Percentiles rank a stretch among this genome's conserved stretches.
Evolutionary conservation across 345 rosid genomes (phyloP).

Genomic region (Zanthoxylum bungeanum): DNA sequence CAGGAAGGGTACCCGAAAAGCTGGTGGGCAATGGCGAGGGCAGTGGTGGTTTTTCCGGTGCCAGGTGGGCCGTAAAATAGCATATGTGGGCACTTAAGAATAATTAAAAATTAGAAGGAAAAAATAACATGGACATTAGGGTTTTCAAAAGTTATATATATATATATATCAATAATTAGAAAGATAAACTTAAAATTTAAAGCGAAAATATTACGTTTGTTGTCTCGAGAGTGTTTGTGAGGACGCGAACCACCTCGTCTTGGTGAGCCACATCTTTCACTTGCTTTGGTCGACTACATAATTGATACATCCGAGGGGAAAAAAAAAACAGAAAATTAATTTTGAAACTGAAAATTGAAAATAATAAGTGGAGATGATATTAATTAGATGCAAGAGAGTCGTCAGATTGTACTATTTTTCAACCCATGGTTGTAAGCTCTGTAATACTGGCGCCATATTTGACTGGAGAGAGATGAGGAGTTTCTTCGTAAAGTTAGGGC

Average conservation of each 20-base stretch:
- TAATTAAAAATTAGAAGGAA: neutral
- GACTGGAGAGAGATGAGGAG: neutral
- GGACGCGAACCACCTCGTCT: slow-evolving; percentile 97
- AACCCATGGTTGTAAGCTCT: slow-evolving; percentile 92
- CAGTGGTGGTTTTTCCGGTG: slow-evolving; percentile 95
- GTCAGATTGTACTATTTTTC: slow-evolving; percentile 65
- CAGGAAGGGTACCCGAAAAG: slow-evolving; percentile 62
- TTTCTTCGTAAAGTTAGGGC: neutral
- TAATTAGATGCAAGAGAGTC: neutral
- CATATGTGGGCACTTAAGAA: slow-evolving; percentile 85
- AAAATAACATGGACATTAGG: slow-evolving; percentile 23
- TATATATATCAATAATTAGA: neutral
- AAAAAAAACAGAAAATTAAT: neutral
- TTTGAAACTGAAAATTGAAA: too few species aligned
- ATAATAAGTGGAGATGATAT: neutral
- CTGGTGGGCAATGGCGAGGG: slow-evolving; percentile 94
- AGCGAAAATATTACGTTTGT: slow-evolving; percentile 35
- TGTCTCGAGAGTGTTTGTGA: slow-evolving; percentile 92
- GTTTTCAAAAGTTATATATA: too few species aligned
- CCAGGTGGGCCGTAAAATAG: slow-evolving; percentile 97
- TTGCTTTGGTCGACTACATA: slow-evolving; percentile 79
- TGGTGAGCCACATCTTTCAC: slow-evolving; percentile 94
- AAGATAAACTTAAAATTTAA: neutral
- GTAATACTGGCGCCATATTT: slow-evolving; percentile 79
- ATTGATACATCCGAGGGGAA: slow-evolving; percentile 12